phyloP scores from a whole-genome alignment of 176 grass and related monocot genomes.

The Musa beccarii region DNA sequence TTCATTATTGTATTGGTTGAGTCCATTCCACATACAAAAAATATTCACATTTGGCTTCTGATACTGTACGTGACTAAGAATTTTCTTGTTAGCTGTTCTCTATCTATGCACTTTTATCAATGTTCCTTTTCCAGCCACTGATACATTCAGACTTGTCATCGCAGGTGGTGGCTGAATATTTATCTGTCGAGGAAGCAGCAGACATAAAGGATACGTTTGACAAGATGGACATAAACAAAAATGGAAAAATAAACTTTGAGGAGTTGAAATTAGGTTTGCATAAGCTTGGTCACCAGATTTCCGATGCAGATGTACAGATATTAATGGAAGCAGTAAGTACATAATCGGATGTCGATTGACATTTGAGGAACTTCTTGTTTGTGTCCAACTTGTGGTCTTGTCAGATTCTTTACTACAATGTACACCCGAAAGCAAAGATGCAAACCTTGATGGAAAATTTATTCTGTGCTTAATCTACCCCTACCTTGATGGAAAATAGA shows the following conservation, averaged over 20 bases:
- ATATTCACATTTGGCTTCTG: background rate
- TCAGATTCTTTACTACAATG: background rate
- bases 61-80: background rate
- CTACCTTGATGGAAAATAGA: too few relatives aligned
- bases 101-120: background rate
- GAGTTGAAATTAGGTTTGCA: constrained; percentile 14
- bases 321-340: constrained; percentile 19
- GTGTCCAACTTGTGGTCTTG: background rate
- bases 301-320: constrained; percentile 7
- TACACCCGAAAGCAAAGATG: too few relatives aligned
- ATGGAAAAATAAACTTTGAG: constrained; percentile 3
- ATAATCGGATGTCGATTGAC: too few relatives aligned
- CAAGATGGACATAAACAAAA: constrained; percentile 10
- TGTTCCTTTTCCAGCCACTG: background rate
- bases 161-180: constrained; percentile 16
- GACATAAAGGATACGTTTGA: constrained; percentile 18
- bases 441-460: too few relatives aligned
- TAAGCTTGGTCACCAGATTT: constrained; percentile 15
- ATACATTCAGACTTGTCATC: background rate
- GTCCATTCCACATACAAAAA: background rate
- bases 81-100: background rate
- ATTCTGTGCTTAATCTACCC: too few relatives aligned
- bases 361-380: background rate
- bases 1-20: background rate
- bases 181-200: constrained; percentile 9